Conservation (phyloP, 108 stramenopile species). For the Epithemia pelagica region DNA sequence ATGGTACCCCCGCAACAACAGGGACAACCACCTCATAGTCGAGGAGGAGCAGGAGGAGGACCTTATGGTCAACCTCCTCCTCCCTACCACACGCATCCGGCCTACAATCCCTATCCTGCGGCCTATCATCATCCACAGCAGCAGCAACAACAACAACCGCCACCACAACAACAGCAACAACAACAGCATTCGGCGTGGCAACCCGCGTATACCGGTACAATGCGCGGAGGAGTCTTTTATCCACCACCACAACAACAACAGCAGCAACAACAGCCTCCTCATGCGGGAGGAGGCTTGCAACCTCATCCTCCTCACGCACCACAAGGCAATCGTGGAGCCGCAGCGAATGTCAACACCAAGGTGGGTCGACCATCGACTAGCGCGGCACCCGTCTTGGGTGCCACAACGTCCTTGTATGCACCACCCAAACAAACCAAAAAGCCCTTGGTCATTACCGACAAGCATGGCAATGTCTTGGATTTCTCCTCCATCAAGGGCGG, state of each 20-base stretch:
- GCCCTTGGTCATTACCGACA: conserved; percentile 19
- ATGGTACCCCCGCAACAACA: conserved; percentile 19
- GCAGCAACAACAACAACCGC: conserved; percentile 10
- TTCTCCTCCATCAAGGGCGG: conserved; percentile 14
- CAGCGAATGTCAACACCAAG: conserved; percentile 29
- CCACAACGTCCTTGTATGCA: not conserved
- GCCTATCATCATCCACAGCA: conserved; percentile 1
- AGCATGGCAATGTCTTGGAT: conserved; percentile 61
- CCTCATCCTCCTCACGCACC: not conserved
- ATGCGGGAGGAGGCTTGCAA: not conserved
- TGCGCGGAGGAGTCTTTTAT: conserved; percentile 11
- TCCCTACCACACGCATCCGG: not conserved
- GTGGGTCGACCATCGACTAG: conserved; percentile 17
- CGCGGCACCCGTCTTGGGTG: conserved; percentile 1
- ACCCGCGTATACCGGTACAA: not conserved
- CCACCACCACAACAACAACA: not conserved
- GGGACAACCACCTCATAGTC: conserved; percentile 8
- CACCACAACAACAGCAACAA: conserved; percentile 12
- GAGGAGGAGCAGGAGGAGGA: conserved; percentile 1
- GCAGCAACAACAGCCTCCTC: not conserved
- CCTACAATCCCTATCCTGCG: conserved; percentile 7
- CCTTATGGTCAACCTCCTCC: conserved; percentile 3
- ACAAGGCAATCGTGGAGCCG: conserved; percentile 12
- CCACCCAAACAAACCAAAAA: conserved; percentile 10
- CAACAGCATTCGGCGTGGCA: not conserved